A percentile compares a stretch with the other conserved stretches of the same genome.
Conservation (phyloP, 495 filamentous ascomycete genomes). For the Terfezia boudieri region DNA sequence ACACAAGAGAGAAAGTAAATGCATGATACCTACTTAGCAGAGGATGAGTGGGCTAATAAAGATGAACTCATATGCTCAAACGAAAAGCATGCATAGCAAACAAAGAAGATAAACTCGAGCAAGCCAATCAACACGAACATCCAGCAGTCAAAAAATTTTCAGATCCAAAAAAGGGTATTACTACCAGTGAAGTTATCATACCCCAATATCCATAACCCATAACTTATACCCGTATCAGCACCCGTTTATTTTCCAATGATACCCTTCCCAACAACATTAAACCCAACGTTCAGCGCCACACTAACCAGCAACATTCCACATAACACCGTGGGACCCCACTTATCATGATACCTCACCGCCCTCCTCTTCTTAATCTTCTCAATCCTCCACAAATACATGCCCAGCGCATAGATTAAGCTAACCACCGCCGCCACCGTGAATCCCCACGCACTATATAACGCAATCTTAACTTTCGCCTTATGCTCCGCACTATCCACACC, state of each 20-base stretch:
- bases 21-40: no score
- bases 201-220: conserved; percentile 3
- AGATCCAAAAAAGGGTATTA: no score
- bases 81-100: no score
- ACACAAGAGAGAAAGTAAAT: no score
- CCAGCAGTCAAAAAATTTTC: no score
- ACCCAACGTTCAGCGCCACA: conserved; percentile 55
- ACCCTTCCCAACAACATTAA: conserved; percentile 23
- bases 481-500: conserved; percentile 23
- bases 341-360: conserved; percentile 77
- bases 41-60: no score
- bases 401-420: conserved; percentile 54
- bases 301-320: conserved; percentile 48
- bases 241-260: neutral
- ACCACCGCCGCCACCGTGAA: conserved; percentile 65
- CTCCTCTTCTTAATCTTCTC: conserved; percentile 56
- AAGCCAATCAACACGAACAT: no score
- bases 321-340: conserved; percentile 63
- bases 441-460: conserved; percentile 35
- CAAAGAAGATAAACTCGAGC: no score
- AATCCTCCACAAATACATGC: conserved; percentile 71
- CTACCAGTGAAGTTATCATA: neutral
- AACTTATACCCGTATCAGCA: neutral
- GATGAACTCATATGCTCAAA: no score
- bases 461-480: conserved; percentile 24